Evolutionary conservation across 2,329 filamentous ascomycete species (phyloP), one percentile per base, ranked within the genome.

Genomic region (Lecanoromycetidae sp.): DNA sequence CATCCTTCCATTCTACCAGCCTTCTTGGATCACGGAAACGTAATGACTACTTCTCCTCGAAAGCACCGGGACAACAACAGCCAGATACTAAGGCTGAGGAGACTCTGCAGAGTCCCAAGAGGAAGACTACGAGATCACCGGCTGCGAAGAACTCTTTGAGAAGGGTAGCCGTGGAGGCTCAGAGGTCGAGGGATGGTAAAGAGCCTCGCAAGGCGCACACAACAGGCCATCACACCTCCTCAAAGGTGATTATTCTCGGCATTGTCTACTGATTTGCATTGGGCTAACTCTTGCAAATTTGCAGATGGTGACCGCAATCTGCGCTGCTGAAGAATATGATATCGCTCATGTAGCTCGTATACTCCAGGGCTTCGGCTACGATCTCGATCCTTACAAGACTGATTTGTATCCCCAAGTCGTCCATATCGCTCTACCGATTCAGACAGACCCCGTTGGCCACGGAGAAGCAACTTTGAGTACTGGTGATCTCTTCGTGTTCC

Each of bases 401-500:
- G 75, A 72, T 3, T 66, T 83, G 3, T 79, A 75, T 52, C 77
- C 78, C 1, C 78, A 82, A 57, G 78, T 83, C 27, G 69, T 82
- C 29, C 79, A 83, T 56, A 65, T 82, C 12, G 68, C 69, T 53
- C 63, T 72, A 52, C 64, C 68, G 41, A 63, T 70, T 25, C 59
- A 61, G 5, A 58, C 64, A 15, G 52, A 58, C 30, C 62, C 65
- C 52, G 51, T 68, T 5, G 56, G 62, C 2, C 57, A 64, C 3
- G 70, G 67, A 46, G 70, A 71, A 58, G 63, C 44, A 2, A 35
- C 19, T 12, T 26, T 17, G 8, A 75, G 77, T 60, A 72, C 78
- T 49, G 88, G 87, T 27, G 91, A 98, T 65, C 79, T 96, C 42
- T 96, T 96, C 60, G 81, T 98, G 48, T 98, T 98, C 56, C 87